Conservation (phyloP, 371 early-diverging fungal genomes). For the Mortierella sp. region DNA sequence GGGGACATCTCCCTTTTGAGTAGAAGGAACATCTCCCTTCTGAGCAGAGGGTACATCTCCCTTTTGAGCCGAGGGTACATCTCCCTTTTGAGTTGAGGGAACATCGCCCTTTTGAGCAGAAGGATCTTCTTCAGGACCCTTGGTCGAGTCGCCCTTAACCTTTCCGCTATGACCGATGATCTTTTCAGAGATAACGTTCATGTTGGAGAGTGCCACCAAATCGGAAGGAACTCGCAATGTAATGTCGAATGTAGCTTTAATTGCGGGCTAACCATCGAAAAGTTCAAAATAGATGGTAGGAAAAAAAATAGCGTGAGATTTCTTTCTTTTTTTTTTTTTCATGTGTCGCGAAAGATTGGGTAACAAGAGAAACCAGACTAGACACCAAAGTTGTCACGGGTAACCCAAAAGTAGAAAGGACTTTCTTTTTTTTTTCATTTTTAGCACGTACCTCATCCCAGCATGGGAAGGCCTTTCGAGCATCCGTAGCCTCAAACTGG, state of each 20-base stretch:
- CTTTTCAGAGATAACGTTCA: constrained; percentile 72
- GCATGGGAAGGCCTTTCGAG: constrained; percentile 93
- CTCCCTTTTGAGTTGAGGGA: constrained; percentile 30
- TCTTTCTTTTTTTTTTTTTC: too few species aligned
- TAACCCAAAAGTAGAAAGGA: neutral
- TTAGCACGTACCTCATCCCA: constrained; percentile 77
- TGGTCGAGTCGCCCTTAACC: constrained; percentile 42
- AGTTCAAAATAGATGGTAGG: neutral
- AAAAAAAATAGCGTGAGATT: neutral
- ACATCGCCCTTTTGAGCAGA: constrained; percentile 34
- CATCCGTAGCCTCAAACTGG: constrained; percentile 95
- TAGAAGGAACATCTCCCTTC: constrained; percentile 38
- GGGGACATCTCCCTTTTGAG: constrained; percentile 39
- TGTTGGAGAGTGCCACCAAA: constrained; percentile 88
- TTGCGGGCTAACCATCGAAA: constrained; percentile 64
- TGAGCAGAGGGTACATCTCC: constrained; percentile 36
- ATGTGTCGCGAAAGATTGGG: too few species aligned
- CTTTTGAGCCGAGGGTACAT: constrained; percentile 34
- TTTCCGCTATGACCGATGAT: constrained; percentile 51
- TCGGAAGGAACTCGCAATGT: constrained; percentile 77
- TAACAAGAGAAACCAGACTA: constrained; percentile 2
- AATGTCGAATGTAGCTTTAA: constrained; percentile 92
- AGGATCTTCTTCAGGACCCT: constrained; percentile 28
- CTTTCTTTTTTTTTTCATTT: neutral
- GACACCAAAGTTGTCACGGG: neutral